Percentiles rank a stretch among this genome's conserved stretches.
Conservation (phyloP, 805 yeast genomes). For the Pichia sporocuriosa region DNA sequence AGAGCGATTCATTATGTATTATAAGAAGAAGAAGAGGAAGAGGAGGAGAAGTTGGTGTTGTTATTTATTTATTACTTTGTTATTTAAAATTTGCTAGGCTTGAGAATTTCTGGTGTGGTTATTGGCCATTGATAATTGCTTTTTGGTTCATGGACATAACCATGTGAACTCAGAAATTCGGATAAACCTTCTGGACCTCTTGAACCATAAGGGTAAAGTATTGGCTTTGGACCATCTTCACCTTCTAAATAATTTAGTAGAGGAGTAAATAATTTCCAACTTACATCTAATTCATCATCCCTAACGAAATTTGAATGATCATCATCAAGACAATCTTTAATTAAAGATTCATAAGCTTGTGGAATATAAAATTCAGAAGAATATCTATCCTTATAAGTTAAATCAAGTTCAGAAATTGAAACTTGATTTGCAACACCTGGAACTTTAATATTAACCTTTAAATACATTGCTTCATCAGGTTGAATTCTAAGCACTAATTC, state of each 20-base stretch:
- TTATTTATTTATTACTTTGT: neutral
- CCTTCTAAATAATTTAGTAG: constrained; percentile 74
- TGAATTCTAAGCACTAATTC: constrained; percentile 92
- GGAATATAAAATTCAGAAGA: constrained; percentile 83
- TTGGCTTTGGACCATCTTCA: constrained; percentile 59
- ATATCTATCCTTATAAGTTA: constrained; percentile 77
- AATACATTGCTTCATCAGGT: constrained; percentile 89
- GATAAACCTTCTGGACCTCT: constrained; percentile 74
- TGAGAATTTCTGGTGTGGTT: constrained; percentile 43
- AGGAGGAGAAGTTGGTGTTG: neutral
- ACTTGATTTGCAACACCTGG: constrained; percentile 86
- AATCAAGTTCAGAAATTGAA: constrained; percentile 82
- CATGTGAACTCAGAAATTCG: constrained; percentile 58
- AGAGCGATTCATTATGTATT: too few species aligned
- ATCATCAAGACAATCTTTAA: constrained; percentile 82
- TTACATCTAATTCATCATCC: constrained; percentile 91
- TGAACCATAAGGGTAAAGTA: constrained; percentile 77
- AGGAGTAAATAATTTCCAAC: constrained; percentile 93
- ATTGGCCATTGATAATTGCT: constrained; percentile 88
- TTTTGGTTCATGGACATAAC: constrained; percentile 59
- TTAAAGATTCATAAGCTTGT: constrained; percentile 94
- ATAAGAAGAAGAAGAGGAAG: too few species aligned
- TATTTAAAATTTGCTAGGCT: constrained; percentile 23
- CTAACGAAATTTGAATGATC: constrained; percentile 97
- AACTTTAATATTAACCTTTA: constrained; percentile 87